Conservation (phyloP, 2,329 filamentous ascomycete species). For the Metarhizium album region DNA sequence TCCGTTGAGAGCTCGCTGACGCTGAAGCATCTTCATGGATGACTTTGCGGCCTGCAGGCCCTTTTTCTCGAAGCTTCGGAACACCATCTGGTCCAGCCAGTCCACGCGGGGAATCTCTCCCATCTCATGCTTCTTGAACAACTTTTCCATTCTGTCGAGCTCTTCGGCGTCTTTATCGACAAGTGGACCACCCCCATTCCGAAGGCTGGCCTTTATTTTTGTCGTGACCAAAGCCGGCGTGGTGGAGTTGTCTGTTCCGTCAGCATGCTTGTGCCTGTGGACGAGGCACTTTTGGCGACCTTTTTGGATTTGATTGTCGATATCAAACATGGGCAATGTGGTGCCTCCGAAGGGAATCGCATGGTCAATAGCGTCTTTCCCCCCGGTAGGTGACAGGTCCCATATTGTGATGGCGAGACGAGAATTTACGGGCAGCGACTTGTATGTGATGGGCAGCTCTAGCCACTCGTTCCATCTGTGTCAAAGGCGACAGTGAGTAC, state of each 20-base stretch:
- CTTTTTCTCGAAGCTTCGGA: constrained; percentile 75
- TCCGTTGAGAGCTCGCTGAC: constrained; percentile 30
- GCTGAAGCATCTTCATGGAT: constrained; percentile 48
- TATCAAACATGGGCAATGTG: constrained; percentile 83
- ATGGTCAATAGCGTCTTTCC: constrained; percentile 58
- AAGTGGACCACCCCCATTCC: constrained; percentile 35
- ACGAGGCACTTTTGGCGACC: constrained; percentile 86
- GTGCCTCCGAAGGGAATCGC: constrained; percentile 90
- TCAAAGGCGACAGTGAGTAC: neutral
- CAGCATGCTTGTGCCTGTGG: constrained; percentile 71
- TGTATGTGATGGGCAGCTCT: constrained; percentile 72
- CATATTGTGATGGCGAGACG: constrained; percentile 88
- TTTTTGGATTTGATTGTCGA: constrained; percentile 82
- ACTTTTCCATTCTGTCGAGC: constrained; percentile 73
- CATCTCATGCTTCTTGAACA: constrained; percentile 98
- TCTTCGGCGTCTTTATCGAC: constrained; percentile 70
- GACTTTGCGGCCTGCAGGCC: constrained; percentile 53
- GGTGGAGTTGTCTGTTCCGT: constrained; percentile 68
- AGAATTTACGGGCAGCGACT: constrained; percentile 68
- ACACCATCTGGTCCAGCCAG: constrained; percentile 93
- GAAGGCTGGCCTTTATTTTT: constrained; percentile 41
- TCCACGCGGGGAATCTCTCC: constrained; percentile 86
- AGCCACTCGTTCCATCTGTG: constrained; percentile 92
- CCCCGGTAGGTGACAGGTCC: constrained; percentile 79
- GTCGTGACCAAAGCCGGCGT: constrained; percentile 59